Evolutionary conservation across 2,329 filamentous ascomycete genomes (phyloP), one percentile per base, ranked within the genome.

Genomic region (Thermothelomyces thermophilus): DNA sequence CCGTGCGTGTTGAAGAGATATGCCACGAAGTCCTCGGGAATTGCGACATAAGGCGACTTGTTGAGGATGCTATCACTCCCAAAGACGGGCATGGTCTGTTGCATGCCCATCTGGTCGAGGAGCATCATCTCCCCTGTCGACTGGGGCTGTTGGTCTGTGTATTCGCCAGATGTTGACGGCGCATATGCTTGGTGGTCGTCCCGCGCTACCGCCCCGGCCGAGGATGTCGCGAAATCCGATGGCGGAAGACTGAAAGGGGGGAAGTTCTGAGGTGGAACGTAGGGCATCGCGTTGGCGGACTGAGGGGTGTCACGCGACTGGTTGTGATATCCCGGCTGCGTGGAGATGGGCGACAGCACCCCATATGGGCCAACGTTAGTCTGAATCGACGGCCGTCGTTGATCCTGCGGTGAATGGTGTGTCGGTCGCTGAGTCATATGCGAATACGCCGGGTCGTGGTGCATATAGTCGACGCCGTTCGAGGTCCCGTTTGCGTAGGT

Each of bases 21-120:
- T 5, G 85, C 83, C 56, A 90, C 84, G 61, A 93, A 93, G 62
- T 95, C 89, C 63, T 94, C 88, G 0, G 87, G 85, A 71, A 94
- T 86, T 8, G 86, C 84, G 3, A 77, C 76, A 63, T 91, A 91
- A 0, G 91, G 90, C 2, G 90, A 95, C 50, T 91, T 87, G 59
- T 87, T 90, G 35, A 80, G 61, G 53, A 88, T 83, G 16, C 81
- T 84, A 60, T 95, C 89, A 22, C 79, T 83, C 14, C 89, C 89
- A 67, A 96, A 96, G 22, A 96, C 84, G 0, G 91, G 89, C 59
- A 94, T 87, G 4, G 86, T 82, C 50, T 81, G 83, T 14, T 76
- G 74, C 62, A 77, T 76, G 37, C 76, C 68, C 75, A 84, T 82
- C 53, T 82, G 77, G 57, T 83, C 79, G 16, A 83, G 62, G 48